Conservation (phyloP, 768 basidiomycete genomes). For the Naganishia randhawae region DNA sequence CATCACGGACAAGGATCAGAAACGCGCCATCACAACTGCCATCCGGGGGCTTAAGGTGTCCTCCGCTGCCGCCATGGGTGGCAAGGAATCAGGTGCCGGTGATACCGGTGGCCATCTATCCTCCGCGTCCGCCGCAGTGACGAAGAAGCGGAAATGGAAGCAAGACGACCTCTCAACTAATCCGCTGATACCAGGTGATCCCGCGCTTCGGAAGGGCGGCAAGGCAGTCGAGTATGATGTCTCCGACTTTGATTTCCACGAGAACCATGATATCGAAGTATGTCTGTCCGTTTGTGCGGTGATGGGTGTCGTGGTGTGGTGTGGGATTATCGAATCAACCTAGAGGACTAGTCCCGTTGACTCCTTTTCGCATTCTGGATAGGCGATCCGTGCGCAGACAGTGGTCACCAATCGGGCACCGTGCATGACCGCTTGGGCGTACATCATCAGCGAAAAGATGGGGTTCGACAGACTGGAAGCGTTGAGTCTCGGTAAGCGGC, state of each 20-base stretch:
- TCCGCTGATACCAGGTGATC: constrained; percentile 25
- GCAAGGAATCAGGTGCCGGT: no score
- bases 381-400: constrained; percentile 53
- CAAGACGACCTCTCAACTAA: constrained; percentile 19
- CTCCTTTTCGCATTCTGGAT: neutral
- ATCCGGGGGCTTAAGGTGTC: constrained; percentile 38
- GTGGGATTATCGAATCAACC: no score
- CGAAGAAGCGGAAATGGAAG: constrained; percentile 38
- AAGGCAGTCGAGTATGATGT: constrained; percentile 22
- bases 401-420: constrained; percentile 84
- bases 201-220: constrained; percentile 14
- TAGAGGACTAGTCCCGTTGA: neutral
- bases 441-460: constrained; percentile 74
- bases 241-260: constrained; percentile 37
- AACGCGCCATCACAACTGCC: constrained; percentile 40
- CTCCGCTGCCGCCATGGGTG: no score
- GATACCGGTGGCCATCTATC: constrained; percentile 2
- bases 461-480: constrained; percentile 87
- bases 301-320: no score
- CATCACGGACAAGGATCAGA: constrained; percentile 44
- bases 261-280: constrained; percentile 42
- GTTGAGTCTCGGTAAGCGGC: constrained; percentile 72
- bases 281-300: no score
- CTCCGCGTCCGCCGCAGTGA: constrained; percentile 10
- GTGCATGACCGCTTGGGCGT: constrained; percentile 90